These are phyloP conservation scores for Shiraia sp. DNA, from an alignment of 2,329 filamentous ascomycete species.

Conservation along the genomic window DNA sequence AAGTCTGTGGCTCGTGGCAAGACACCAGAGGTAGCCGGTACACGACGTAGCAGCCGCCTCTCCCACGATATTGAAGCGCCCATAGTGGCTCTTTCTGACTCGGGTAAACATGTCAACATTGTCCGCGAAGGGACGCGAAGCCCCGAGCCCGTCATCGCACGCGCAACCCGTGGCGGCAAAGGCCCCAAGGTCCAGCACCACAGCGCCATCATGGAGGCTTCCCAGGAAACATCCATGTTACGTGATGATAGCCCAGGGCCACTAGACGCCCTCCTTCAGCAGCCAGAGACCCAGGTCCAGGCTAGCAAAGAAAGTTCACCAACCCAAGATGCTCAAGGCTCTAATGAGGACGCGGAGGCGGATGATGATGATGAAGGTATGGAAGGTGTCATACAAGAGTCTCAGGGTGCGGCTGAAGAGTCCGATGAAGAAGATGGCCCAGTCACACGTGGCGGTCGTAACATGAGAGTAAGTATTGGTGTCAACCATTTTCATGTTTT, in stretches of 20 bases:
- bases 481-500: not conserved
- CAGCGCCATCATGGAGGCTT: slow-evolving; percentile 58
- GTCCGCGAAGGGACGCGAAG: slow-evolving; percentile 59
- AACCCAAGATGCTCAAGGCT: slow-evolving; percentile 36
- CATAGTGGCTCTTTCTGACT: slow-evolving; percentile 62
- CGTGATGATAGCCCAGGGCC: slow-evolving; percentile 36
- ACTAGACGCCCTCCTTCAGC: slow-evolving; percentile 37
- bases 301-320: slow-evolving; percentile 38
- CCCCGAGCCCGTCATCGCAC: slow-evolving; percentile 50
- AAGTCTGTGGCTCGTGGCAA: slow-evolving; percentile 42
- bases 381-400: slow-evolving; percentile 48
- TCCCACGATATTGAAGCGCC: slow-evolving; percentile 61
- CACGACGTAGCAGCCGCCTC: slow-evolving; percentile 61
- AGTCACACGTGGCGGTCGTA: slow-evolving; percentile 52
- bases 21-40: slow-evolving; percentile 42
- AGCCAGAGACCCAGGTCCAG: slow-evolving; percentile 42
- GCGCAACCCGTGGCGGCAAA: slow-evolving; percentile 51
- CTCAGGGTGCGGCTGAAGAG: slow-evolving; percentile 48
- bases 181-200: slow-evolving; percentile 51
- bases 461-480: slow-evolving; percentile 23
- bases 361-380: slow-evolving; percentile 34
- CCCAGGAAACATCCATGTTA: slow-evolving; percentile 52
- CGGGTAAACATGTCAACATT: slow-evolving; percentile 60
- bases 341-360: slow-evolving; percentile 35
- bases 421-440: slow-evolving; percentile 57